Evolutionary conservation across 495 filamentous ascomycete species (phyloP), one percentile per base, ranked within the genome.

Genomic region (Friedmanniomyces simplex): DNA sequence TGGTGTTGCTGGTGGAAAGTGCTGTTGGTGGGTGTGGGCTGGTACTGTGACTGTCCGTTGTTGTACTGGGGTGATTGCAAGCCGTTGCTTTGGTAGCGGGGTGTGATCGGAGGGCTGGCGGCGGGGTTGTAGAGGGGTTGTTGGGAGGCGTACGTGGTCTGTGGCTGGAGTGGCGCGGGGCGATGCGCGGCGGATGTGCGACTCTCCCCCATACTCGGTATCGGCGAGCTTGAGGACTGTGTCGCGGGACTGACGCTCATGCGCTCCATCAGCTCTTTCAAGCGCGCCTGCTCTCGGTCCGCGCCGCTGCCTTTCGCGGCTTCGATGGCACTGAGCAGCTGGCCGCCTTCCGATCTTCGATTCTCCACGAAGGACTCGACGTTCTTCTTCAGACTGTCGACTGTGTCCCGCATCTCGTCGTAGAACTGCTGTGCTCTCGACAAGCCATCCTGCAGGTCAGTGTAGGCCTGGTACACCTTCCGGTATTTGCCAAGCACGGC

Each of bases 321-420:
- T 71, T 97, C 93, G 55, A 98, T 98, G 60, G 89, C 85, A 60
- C 78, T 80, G 7, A 98, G 77, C 24, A 97, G 77, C 66, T 95
- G 88, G 1, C 90, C 88, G 20, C 93, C 93, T 71, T 98, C 93
- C 0, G 88, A 85, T 46, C 91, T 79, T 34, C 93, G 81, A 65
- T 97, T 98, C 74, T 86, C 91, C 55, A 98, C 91, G 68, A 97
- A 98, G 2, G 85, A 87, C 63, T 96, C 91, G 13, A 97, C 91
- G 64, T 98, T 98, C 76, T 96, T 91, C 57, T 88, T 83, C n/a
- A 97, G 74, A 64, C 87, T 95, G 45, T 96, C 88, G 1, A 94
- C 90, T 1, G 90, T 96, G 52, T 97, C 89, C 62, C 80, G 84
- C 89, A 97, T 98, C 67, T 97, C 93, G 6, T 79, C 79, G 68